Percentiles rank a stretch among this genome's conserved stretches.
Evolutionary conservation across 257 asterid species (phyloP).

Genomic region (Plantago elongata): DNA sequence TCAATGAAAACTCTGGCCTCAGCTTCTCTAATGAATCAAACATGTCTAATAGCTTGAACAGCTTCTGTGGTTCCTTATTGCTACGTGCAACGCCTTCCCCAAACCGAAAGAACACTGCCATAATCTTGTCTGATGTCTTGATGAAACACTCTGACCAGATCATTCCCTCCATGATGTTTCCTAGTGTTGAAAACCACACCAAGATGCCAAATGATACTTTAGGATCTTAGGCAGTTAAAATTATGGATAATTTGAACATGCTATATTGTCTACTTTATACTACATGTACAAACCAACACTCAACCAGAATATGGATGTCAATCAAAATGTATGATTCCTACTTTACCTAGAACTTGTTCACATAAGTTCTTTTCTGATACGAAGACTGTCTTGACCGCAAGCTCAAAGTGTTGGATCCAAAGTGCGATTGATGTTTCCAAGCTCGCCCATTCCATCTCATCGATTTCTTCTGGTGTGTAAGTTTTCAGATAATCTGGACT

Average conservation of each 20-base stretch:
- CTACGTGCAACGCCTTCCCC: constrained; percentile 85
- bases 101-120: constrained; percentile 88
- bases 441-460: constrained; percentile 67
- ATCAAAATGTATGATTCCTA: background rate
- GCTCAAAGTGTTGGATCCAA: constrained; percentile 71
- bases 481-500: constrained; percentile 65
- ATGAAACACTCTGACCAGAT: constrained; percentile 75
- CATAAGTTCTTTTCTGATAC: constrained; percentile 60
- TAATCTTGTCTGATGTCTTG: constrained; percentile 77
- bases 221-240: background rate
- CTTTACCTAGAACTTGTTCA: constrained; percentile 32
- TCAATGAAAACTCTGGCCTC: constrained; percentile 37
- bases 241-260: too few relatives aligned
- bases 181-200: constrained; percentile 8
- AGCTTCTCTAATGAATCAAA: constrained; percentile 51
- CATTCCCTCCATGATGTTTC: constrained; percentile 39
- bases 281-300: too few relatives aligned
- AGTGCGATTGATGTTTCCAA: constrained; percentile 63
- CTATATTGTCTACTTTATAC: too few relatives aligned
- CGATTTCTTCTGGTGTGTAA: constrained; percentile 66
- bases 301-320: too few relatives aligned
- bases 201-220: background rate
- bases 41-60: constrained; percentile 86
- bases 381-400: constrained; percentile 48
- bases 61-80: constrained; percentile 74